Evolutionary conservation across 2,329 filamentous ascomycete species (phyloP).

Genomic region (Macrophomina pseudophaseolina): DNA sequence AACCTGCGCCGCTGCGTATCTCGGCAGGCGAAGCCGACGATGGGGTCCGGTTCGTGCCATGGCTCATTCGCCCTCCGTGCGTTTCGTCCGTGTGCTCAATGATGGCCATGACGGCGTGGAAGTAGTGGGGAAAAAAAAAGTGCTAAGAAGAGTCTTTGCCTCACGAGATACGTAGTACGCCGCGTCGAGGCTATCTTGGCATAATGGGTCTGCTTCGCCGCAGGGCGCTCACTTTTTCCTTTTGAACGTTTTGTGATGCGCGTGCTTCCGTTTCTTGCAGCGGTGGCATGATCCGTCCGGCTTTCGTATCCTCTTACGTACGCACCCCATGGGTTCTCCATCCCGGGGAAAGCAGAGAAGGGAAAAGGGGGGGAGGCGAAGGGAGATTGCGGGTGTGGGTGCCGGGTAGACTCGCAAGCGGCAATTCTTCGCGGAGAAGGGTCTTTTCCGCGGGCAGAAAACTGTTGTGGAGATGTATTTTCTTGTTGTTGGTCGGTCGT

Average conservation of each 20-base stretch:
- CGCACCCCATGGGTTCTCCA: constrained; percentile 10
- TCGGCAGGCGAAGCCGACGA: not conserved
- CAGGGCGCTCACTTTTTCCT: not conserved
- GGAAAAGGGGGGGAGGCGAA: not conserved
- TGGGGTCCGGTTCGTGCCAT: too few relatives aligned
- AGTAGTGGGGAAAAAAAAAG: not conserved
- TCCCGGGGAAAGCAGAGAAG: not conserved
- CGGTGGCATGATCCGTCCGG: not conserved
- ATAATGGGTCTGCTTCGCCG: too few relatives aligned
- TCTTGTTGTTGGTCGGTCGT: not conserved
- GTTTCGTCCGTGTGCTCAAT: too few relatives aligned
- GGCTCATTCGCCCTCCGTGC: too few relatives aligned
- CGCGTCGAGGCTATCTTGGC: not conserved
- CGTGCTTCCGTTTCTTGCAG: not conserved
- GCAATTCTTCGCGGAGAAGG: not conserved
- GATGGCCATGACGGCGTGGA: not conserved
- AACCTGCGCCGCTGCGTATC: not conserved
- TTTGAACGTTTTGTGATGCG: not conserved
- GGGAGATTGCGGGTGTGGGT: not conserved
- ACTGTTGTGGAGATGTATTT: not conserved
- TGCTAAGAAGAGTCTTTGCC: not conserved
- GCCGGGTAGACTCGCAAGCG: not conserved
- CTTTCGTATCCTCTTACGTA: not conserved
- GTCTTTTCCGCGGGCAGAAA: not conserved
- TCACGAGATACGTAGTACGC: not conserved